phyloP scores from a whole-genome alignment of 768 basidiomycete species.

The Kwoniella shandongensis region DNA sequence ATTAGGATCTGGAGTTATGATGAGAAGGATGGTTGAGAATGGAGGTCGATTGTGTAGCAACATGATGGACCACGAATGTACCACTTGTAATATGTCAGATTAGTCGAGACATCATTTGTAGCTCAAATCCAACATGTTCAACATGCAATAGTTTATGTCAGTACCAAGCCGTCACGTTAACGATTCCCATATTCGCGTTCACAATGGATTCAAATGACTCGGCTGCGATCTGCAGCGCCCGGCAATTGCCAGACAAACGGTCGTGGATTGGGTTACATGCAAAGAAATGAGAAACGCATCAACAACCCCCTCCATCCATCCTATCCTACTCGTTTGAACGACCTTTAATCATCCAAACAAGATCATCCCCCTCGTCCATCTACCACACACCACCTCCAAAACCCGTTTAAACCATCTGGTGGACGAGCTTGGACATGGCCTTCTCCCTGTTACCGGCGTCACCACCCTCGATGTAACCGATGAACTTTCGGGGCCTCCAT shows the following conservation, averaged over 20 bases:
- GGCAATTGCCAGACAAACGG: conserved; percentile 1
- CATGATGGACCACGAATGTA: no score
- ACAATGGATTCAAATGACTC: no score
- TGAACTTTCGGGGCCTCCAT: conserved; percentile 97
- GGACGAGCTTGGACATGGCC: conserved; percentile 96
- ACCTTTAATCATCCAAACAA: conserved; percentile 5
- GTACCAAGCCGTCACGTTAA: no score
- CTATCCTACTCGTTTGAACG: background rate
- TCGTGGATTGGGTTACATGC: conserved; percentile 32
- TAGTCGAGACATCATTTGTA: no score
- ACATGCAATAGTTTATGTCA: no score
- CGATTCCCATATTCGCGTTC: background rate
- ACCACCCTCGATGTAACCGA: conserved; percentile 79
- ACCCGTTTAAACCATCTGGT: conserved; percentile 56
- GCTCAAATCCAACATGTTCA: no score
- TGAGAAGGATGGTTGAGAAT: no score
- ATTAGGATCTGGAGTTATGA: no score
- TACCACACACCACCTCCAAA: background rate
- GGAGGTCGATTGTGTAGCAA: no score
- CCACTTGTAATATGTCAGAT: no score
- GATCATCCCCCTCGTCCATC: conserved; percentile 6
- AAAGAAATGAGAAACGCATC: conserved; percentile 13
- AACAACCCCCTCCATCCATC: background rate
- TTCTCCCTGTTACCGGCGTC: conserved; percentile 96
- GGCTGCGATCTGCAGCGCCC: no score